Base-by-base conservation (phyloP, 495 filamentous ascomycete genomes). In the Bathelium albidoporum region DNA sequence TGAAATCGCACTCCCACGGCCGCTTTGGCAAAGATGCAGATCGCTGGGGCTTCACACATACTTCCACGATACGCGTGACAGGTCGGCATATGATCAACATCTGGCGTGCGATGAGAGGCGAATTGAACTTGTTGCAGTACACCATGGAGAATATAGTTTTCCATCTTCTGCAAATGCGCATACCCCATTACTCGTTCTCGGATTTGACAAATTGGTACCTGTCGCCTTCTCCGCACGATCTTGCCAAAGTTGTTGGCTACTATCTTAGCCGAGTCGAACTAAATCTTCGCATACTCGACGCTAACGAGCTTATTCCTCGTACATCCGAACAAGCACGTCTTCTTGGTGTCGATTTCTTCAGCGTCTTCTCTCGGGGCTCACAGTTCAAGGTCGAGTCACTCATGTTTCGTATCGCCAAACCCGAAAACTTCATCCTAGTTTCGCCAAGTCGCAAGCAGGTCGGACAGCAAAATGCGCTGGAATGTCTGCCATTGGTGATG, bases 341-440 rank as follows among this genome's bases (percentile, higher is more conserved):
- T 32, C 82, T 98, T 24, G 94, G 94, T 0, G 88, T 98, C 1
- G 94, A 97, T 75, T 98, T 97, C 74, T 93, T 90, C 73, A 95
- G 91, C 0, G 92, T 98, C 58, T 92, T 96, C 71, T 89, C 88
- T 18, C 83, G 94, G 36, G 95, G 94, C 29, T 96, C 91, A 9
- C 94, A 98, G 71, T 96, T 95, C 80, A 97, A 97, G 71, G 94
- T 98, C 49, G 94, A 98, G 76, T 96, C 91, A 1, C 83, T 97
- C 66, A 97, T 98, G 94, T 97, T 97, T 68, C 85, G 94, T 59
- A 97, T 98, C 66, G 95, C 93, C 53, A 98, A 98, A 72, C 90
- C 94, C 0, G 94, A 98, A 73, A 95, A 94, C 67, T 95, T 95
- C 71, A 71, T 98, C 22, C 79, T 98, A 3, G 82, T 95, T 28